These are phyloP conservation scores for Pittosporum tobira DNA, from an alignment of 129 eudicot genomes.

Conservation along the genomic window DNA sequence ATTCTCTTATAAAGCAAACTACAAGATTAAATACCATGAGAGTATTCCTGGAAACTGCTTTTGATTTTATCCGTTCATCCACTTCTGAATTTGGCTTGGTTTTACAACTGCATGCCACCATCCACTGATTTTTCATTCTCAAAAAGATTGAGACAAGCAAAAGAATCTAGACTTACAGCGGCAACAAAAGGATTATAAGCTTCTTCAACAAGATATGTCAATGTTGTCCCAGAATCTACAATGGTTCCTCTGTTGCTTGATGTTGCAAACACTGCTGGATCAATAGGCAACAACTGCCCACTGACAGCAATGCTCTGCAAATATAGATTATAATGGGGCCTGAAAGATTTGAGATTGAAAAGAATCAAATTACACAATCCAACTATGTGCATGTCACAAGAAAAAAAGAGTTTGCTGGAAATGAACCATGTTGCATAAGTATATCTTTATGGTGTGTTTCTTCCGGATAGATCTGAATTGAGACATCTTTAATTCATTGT, in stretches of 20 bases:
- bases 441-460: background rate
- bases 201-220: slow-evolving; percentile 85
- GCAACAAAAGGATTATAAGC: slow-evolving; percentile 83
- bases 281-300: slow-evolving; percentile 80
- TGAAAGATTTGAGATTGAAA: slow-evolving; percentile 30
- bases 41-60: no score
- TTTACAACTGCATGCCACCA: background rate
- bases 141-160: background rate
- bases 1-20: no score
- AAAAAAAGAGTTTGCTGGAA: background rate
- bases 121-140: background rate
- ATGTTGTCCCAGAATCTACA: slow-evolving; percentile 94
- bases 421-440: background rate
- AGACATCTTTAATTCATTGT: no score
- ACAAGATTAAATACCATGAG: no score
- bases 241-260: slow-evolving; percentile 76
- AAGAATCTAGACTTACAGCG: slow-evolving; percentile 50
- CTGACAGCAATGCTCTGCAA: slow-evolving; percentile 84
- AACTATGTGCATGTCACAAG: background rate
- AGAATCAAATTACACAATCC: background rate
- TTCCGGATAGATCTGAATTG: background rate
- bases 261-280: slow-evolving; percentile 66
- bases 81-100: no score
- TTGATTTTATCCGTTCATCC: no score
- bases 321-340: slow-evolving; percentile 91